Conservation (phyloP, 225 moss, liverwort and hornwort species). For the Marchantia polymorpha region DNA sequence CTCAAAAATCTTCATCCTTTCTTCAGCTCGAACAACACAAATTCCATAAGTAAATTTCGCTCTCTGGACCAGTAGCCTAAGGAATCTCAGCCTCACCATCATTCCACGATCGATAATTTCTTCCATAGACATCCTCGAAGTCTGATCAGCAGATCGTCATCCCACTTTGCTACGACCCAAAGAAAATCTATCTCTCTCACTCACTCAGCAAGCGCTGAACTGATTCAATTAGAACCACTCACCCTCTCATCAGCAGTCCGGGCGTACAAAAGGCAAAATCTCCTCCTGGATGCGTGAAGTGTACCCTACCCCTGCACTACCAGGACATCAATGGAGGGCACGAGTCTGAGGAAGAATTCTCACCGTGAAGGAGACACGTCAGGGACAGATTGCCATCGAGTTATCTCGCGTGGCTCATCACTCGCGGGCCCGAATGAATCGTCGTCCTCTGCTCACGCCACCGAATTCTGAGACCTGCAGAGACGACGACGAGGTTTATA, state of each 20-base stretch:
- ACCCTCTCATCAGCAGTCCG: background rate
- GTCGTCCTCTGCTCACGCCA: background rate
- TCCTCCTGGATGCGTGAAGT: background rate
- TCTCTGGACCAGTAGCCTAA: background rate
- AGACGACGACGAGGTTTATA: background rate
- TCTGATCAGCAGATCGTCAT: no score
- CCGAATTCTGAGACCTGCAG: background rate
- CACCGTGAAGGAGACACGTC: background rate
- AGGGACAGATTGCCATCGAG: background rate
- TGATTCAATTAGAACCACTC: background rate
- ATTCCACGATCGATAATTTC: no score
- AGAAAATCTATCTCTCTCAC: no score
- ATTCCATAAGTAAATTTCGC: background rate
- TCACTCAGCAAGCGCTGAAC: background rate
- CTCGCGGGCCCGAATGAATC: background rate
- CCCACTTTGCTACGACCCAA: no score
- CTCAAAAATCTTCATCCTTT: background rate
- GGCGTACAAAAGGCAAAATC: background rate
- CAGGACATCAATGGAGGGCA: background rate
- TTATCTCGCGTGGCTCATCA: background rate
- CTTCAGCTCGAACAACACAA: background rate
- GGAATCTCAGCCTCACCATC: background rate
- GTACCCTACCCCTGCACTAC: background rate
- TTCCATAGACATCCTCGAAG: no score
- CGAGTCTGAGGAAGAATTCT: background rate